These are phyloP conservation scores for Herpotrichia juniperi DNA, from an alignment of 2,329 filamentous ascomycete genomes.

Conservation along the genomic window DNA sequence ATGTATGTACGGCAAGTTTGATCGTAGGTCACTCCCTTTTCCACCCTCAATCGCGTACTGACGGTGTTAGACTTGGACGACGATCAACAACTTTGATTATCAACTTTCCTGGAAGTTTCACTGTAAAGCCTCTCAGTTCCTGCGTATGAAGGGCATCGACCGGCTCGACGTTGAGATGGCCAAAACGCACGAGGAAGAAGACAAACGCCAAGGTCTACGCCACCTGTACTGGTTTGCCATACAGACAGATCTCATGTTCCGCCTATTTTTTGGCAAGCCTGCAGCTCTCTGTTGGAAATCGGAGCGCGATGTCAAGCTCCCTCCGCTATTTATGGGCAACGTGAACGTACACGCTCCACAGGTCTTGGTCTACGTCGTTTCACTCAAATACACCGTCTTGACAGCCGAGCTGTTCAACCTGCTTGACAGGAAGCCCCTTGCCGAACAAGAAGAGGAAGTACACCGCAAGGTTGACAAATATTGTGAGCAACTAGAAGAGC, in stretches of 20 bases:
- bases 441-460: slow-evolving; percentile 1
- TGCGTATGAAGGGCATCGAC: slow-evolving; percentile 27
- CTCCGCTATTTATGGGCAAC: slow-evolving; percentile 19
- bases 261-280: slow-evolving; percentile 35
- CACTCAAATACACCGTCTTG: slow-evolving; percentile 26
- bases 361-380: slow-evolving; percentile 23
- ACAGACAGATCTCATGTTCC: slow-evolving; percentile 31
- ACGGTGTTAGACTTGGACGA: slow-evolving; percentile 23
- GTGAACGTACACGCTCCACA: slow-evolving; percentile 25
- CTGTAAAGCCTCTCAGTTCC: slow-evolving; percentile 29
- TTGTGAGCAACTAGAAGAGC: slow-evolving; percentile 21
- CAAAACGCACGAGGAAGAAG: slow-evolving; percentile 28
- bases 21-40: slow-evolving; percentile 7
- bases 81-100: slow-evolving; percentile 33
- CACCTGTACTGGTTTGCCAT: slow-evolving; percentile 32
- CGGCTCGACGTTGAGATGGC: slow-evolving; percentile 25
- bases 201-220: slow-evolving; percentile 17
- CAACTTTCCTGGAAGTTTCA: slow-evolving; percentile 38
- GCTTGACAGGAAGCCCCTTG: slow-evolving; percentile 18
- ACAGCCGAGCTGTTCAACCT: slow-evolving; percentile 24
- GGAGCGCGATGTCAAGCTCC: slow-evolving; percentile 22
- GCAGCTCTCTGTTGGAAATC: slow-evolving; percentile 24
- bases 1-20: slow-evolving; percentile 27
- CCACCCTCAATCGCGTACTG: not conserved
- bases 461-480: slow-evolving; percentile 21